Evolutionary conservation across 2,329 filamentous ascomycete genomes (phyloP), one percentile per base, ranked within the genome.

Genomic region (Penicillium griseofulvum): DNA sequence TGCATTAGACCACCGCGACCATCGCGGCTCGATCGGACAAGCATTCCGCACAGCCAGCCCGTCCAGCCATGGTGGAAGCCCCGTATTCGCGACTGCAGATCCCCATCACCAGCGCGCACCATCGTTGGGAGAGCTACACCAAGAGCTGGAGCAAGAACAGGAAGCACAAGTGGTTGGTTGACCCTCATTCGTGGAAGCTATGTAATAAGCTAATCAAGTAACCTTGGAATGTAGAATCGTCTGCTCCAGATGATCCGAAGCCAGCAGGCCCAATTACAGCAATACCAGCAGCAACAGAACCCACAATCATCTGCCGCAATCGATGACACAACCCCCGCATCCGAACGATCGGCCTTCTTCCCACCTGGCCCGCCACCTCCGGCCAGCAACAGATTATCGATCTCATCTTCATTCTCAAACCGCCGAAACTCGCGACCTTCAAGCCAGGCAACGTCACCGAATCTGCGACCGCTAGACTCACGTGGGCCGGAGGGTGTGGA

Each of bases 131-230:
- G 78, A 80, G 61, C 66, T 80, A 29, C 78, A 80, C 63, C 78
- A 80, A 59, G 77, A 80, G 57, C 60, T 80, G 42, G 78, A 80
- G 59, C 76, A 80, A 61, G 78, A 80, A 59, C 78, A 80, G 59
- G 78, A 80, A 65, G 77, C 76, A 16, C 78, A 80, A 71, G 78
- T 80, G 65, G 76, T 79, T 69, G 57, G 73, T 66, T 36, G 8
- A 38, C 19, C 8, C 12, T 17, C 19, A 42, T 39, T n/a, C 14
- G 7, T 22, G 17, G 19, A 36, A 19, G 16, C 14, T 11, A 22
- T 28, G 34, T 24, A 34, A 12, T 14, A 49, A 41, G 19, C n/a
- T 38, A 31, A 57, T 26, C n/a, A 28, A 41, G 29, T 39, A 37
- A 45, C 26, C 26, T 47, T 26, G 12, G 24, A 49, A 22, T n/a